A percentile compares a stretch with the other conserved stretches of the same genome.
Conservation (phyloP, 371 early-diverging fungal species). For the Scutellospora calospora region DNA sequence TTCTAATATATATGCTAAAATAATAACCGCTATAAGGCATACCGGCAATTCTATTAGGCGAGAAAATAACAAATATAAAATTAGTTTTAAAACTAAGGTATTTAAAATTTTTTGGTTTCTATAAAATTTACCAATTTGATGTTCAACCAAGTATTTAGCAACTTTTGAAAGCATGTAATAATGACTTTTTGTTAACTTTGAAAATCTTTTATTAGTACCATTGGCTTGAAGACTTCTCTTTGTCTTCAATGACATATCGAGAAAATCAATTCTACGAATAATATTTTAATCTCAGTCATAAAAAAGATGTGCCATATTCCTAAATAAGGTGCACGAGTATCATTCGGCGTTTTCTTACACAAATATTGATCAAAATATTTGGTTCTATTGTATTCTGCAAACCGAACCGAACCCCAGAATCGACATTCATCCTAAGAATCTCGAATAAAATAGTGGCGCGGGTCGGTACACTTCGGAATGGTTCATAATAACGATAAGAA, state of each 20-base stretch:
- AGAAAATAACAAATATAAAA: not conserved
- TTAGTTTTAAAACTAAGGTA: not conserved
- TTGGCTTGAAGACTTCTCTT: not conserved
- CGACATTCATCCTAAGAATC: too few relatives aligned
- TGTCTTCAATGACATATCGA: not conserved
- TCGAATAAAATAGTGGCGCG: too few relatives aligned
- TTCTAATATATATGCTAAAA: conserved; percentile 48
- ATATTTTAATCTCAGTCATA: too few relatives aligned
- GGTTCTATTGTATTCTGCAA: too few relatives aligned
- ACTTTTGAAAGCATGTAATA: not conserved
- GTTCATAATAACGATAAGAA: too few relatives aligned
- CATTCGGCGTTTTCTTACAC: too few relatives aligned
- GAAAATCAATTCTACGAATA: too few relatives aligned
- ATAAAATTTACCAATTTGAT: conserved; percentile 26
- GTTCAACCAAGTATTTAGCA: conserved; percentile 7
- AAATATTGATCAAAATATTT: too few relatives aligned
- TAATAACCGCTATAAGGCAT: conserved; percentile 46
- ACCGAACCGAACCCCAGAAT: too few relatives aligned
- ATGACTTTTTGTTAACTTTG: not conserved
- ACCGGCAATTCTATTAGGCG: conserved; percentile 37
- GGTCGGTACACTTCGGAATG: too few relatives aligned
- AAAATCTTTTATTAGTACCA: not conserved
- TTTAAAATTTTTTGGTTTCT: not conserved
- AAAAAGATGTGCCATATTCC: too few relatives aligned
- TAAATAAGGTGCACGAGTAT: too few relatives aligned